Evolutionary conservation across 495 filamentous ascomycete species (phyloP).

Genomic region (Lasiosphaeria miniovina): DNA sequence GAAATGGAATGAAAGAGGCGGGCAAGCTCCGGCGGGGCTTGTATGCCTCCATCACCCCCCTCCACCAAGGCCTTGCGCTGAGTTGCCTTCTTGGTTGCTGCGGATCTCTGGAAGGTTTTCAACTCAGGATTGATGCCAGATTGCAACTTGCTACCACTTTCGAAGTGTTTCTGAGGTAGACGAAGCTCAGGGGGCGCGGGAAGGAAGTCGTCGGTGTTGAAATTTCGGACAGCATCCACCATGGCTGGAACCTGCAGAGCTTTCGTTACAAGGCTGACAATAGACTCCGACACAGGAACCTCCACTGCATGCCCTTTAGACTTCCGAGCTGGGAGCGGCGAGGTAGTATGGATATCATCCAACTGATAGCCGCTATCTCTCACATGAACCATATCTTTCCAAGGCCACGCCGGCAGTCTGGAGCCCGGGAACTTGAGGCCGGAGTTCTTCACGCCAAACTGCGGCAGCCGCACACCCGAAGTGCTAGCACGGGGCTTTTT

Average conservation of each 20-base stretch:
- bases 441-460: constrained; percentile 31
- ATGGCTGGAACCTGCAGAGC: constrained; percentile 32
- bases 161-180: constrained; percentile 46
- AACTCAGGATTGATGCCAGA: constrained; percentile 37
- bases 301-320: constrained; percentile 48
- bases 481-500: constrained; percentile 22
- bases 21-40: constrained; percentile 56
- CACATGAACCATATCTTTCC: constrained; percentile 59
- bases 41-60: constrained; percentile 16
- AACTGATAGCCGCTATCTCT: constrained; percentile 35
- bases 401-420: constrained; percentile 67
- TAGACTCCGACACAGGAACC: constrained; percentile 42
- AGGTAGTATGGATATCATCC: not conserved
- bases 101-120: constrained; percentile 10
- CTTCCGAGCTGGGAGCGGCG: constrained; percentile 35
- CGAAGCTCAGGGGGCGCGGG: constrained; percentile 41
- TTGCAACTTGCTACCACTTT: constrained; percentile 49
- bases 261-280: constrained; percentile 34
- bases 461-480: constrained; percentile 24
- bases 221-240: constrained; percentile 24
- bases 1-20: constrained; percentile 59
- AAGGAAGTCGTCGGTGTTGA: constrained; percentile 38
- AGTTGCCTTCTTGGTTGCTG: constrained; percentile 12
- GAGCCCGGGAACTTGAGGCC: constrained; percentile 57
- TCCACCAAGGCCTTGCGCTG: constrained; percentile 15